phyloP scores from a whole-genome alignment of 371 early-diverging fungal genomes.

The Nematocida ironsii region DNA sequence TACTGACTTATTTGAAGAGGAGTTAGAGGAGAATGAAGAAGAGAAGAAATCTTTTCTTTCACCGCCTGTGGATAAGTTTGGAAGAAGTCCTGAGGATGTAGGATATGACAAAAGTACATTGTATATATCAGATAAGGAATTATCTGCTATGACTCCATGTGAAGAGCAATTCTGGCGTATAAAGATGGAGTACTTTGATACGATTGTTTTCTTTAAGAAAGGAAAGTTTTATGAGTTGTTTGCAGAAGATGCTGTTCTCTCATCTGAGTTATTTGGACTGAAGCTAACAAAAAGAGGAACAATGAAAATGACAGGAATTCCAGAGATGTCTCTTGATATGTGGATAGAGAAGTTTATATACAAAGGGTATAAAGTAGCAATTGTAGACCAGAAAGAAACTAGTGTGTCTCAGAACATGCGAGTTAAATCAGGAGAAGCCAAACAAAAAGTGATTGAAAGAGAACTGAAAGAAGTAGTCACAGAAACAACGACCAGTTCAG shows the following conservation, averaged over 20 bases:
- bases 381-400: slow-evolving; percentile 95
- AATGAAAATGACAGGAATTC: slow-evolving; percentile 99
- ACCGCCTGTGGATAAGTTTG: slow-evolving; percentile 50
- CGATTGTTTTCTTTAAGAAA: slow-evolving; percentile 95
- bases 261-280: slow-evolving; percentile 88
- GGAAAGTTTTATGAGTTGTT: slow-evolving; percentile 98
- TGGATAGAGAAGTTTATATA: slow-evolving; percentile 94
- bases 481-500: slow-evolving; percentile 74
- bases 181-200: slow-evolving; percentile 86
- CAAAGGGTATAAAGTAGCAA: slow-evolving; percentile 89
- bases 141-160: slow-evolving; percentile 84
- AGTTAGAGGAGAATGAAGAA: not conserved
- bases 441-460: slow-evolving; percentile 80
- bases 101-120: slow-evolving; percentile 91
- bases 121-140: slow-evolving; percentile 77
- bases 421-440: slow-evolving; percentile 72
- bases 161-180: slow-evolving; percentile 99
- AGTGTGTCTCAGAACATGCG: slow-evolving; percentile 87
- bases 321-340: slow-evolving; percentile 84
- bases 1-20: not conserved
- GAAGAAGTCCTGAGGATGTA: slow-evolving; percentile 72
- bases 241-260: slow-evolving; percentile 95
- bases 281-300: slow-evolving; percentile 90
- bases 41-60: slow-evolving; percentile 18
- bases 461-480: slow-evolving; percentile 87